Conservation (phyloP, 2,329 filamentous ascomycete species). For the Pseudopyrenochaeta lycopersici region DNA sequence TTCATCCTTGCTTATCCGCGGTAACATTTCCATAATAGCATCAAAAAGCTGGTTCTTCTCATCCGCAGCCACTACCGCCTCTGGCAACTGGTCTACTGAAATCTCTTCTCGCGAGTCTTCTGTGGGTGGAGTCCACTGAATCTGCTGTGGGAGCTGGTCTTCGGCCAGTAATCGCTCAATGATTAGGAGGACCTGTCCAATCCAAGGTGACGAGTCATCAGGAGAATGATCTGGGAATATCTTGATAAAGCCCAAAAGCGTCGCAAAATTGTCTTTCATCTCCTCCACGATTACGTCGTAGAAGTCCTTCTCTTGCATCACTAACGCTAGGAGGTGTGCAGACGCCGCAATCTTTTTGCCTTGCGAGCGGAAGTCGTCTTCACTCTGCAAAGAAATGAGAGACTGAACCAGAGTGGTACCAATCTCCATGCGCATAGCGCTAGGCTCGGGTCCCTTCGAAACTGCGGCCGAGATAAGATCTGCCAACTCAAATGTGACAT, state of each 20-base stretch:
- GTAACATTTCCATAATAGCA: slow-evolving; percentile 82
- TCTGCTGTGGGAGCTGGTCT: slow-evolving; percentile 81
- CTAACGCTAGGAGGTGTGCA: slow-evolving; percentile 87
- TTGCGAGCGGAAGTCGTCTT: slow-evolving; percentile 63
- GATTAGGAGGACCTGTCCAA: slow-evolving; percentile 88
- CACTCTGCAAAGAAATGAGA: slow-evolving; percentile 72
- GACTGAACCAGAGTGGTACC: slow-evolving; percentile 85
- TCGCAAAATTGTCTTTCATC: slow-evolving; percentile 78
- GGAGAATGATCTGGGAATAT: slow-evolving; percentile 70
- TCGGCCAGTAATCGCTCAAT: slow-evolving; percentile 90
- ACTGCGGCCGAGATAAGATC: slow-evolving; percentile 83
- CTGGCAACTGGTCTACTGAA: slow-evolving; percentile 67
- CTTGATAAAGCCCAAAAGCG: slow-evolving; percentile 81
- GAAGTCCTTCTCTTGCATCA: slow-evolving; percentile 84
- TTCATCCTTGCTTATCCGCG: slow-evolving; percentile 87
- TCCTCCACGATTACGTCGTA: slow-evolving; percentile 79
- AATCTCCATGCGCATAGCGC: slow-evolving; percentile 73
- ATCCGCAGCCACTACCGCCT: slow-evolving; percentile 69
- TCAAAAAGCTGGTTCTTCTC: slow-evolving; percentile 78
- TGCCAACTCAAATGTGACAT: slow-evolving; percentile 88
- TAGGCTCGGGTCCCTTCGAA: slow-evolving; percentile 67
- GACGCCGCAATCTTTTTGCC: slow-evolving; percentile 85
- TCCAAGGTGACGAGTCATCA: slow-evolving; percentile 89
- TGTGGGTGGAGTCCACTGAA: slow-evolving; percentile 72
- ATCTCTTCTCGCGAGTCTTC: slow-evolving; percentile 57